Percentiles rank a stretch among this genome's conserved stretches.
phyloP scores from a whole-genome alignment of 352 stramenopile genomes.

The Peronospora destructor region DNA sequence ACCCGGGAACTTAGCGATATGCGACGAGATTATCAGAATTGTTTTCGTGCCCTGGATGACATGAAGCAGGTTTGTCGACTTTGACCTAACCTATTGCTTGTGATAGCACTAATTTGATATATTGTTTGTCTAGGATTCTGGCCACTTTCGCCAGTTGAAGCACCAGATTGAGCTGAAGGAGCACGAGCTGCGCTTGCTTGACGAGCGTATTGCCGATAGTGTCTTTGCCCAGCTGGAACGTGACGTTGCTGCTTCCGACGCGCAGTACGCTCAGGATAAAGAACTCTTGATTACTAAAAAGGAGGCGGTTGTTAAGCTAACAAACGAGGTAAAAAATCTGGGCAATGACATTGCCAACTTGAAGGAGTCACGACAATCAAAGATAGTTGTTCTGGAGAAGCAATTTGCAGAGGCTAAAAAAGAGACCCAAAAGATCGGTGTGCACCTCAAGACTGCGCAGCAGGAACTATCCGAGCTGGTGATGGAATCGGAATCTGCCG shows the following conservation, averaged over 20 bases:
- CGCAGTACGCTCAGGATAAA: constrained; percentile 67
- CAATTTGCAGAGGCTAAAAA: constrained; percentile 71
- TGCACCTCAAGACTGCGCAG: constrained; percentile 50
- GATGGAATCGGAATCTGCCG: constrained; percentile 65
- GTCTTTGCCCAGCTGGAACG: constrained; percentile 73
- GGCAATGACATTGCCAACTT: constrained; percentile 78
- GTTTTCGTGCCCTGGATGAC: constrained; percentile 41
- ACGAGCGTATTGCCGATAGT: constrained; percentile 75
- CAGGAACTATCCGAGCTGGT: constrained; percentile 70
- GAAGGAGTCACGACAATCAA: constrained; percentile 72
- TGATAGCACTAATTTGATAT: constrained; percentile 5
- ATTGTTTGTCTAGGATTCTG: constrained; percentile 40
- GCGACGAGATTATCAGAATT: constrained; percentile 63
- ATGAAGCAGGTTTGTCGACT: constrained; percentile 55
- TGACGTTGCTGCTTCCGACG: constrained; percentile 56
- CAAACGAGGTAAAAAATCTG: constrained; percentile 59
- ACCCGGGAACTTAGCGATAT: constrained; percentile 62
- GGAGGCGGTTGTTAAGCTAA: constrained; percentile 69
- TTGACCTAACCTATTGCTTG: neutral
- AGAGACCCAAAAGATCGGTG: constrained; percentile 54
- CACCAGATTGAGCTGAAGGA: constrained; percentile 81
- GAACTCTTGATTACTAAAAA: constrained; percentile 54
- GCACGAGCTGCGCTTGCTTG: constrained; percentile 68
- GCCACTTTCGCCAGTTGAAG: constrained; percentile 62
- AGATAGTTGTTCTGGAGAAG: constrained; percentile 74